Base-by-base conservation (phyloP, 1,284 basidiomycete species). In the Marasmius oreades region DNA sequence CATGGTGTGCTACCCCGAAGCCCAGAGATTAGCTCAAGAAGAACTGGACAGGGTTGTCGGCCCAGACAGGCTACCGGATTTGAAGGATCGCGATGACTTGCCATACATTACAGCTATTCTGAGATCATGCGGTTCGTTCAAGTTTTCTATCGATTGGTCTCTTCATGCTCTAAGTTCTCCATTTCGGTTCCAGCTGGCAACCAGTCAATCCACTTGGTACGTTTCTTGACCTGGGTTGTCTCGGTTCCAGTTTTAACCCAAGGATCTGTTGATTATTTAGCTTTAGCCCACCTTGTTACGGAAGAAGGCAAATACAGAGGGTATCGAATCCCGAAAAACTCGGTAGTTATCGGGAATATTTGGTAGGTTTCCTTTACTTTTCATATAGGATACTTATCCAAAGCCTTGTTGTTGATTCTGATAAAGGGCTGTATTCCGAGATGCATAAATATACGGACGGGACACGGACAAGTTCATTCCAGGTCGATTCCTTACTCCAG, bases 31-130 rank as follows among this genome's bases (percentile, higher is more conserved):
- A 12, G 73, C 72, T 2, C 73, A 74, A 55, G 65, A 55, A 24
- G 75, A 77, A 60, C 57, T 77, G 23, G 73, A 76, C 55, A 28
- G 53, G 2, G 57, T 74, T 10, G 53, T 62, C 16, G 56, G 61
- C 23, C 23, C 18, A 6, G 54, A 55, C 16, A 44, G 62, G 26
- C 45, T 63, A 22, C 60, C 60, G 22, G 36, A 20, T 16, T 56
- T 59, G 18, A 20, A 33, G 14, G 56, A 53, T 20, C 23, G 16
- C 0, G 43, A 14, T n/a, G 53, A 44, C n/a, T 34, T 57, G 51
- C 56, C 56, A 1, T 57, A 57, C 31, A 28, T 57, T 11, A 46
- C 24, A 18, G 56, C 56, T 10, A 31, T 57, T 10, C 28, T 57
- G 36, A 53, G 34, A 23, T 26, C 28, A 23, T 33, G 20, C 23